Evolutionary conservation across 805 yeast species (phyloP), one percentile per base, ranked within the genome.

Genomic region (Geotrichum ghanense): DNA sequence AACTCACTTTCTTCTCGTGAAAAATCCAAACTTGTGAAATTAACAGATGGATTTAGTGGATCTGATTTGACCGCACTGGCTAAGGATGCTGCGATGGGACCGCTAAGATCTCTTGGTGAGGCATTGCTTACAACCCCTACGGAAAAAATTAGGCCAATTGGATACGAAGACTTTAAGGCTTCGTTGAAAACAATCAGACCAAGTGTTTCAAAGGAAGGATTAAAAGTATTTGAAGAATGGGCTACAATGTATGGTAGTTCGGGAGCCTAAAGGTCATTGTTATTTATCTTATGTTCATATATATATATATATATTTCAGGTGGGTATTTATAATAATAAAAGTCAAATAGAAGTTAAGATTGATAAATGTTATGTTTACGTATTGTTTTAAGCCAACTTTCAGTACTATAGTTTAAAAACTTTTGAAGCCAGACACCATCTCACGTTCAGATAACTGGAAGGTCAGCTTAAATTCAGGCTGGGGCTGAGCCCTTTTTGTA

Each of bases 61-160:
- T 81, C 92, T 53, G 98, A 90, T 64, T 74, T 90, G 40, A 88
- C 97, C 0, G 89, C 95, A 1, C 65, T 90, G 50, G 95, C 97
- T 1, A 92, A 89, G 63, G 97, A 90, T 62, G 94, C 96, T 2
- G 97, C 98, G 1, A 89, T 90, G 97, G 96, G 96, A 1, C 97
- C 98, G 1, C 68, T 92, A 31, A 72, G 98, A 52, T 82, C 87
- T 37, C 67, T 90, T 21, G 97, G 97, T 1, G 97, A 90, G 49
- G 79, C 81, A 42, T 72, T 90, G 47, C 69, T 90, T 52, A 66
- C 71, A 39, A 74, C 78, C 0, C 71, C 85, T 1, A 79, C 86
- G 27, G 85, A 82, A 46, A 78, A 78, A 49, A 88, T 90, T 47
- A 69, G 97, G 46, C 81, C 95, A 0, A 76, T 92, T 45, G 70